Conservation (phyloP, 257 asterid species). For the Salvia miltiorrhiza region DNA sequence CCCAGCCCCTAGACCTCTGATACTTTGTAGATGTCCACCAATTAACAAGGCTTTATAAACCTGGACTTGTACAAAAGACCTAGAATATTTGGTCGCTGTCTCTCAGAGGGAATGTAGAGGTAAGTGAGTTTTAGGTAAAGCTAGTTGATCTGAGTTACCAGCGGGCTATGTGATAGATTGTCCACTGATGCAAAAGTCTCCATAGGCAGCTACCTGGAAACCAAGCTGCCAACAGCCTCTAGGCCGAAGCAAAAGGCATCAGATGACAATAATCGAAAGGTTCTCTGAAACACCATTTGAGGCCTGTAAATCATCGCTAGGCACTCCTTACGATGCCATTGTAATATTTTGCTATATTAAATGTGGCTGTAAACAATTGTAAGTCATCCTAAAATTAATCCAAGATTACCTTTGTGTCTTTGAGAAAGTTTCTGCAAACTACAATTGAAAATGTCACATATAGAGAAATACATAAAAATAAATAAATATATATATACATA, state of each 20-base stretch:
- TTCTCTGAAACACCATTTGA: not conserved
- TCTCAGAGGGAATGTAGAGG: not conserved
- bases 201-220: not conserved
- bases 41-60: not conserved
- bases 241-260: not conserved
- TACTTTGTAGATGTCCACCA: not conserved
- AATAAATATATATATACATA: no score
- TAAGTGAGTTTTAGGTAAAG: not conserved
- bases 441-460: not conserved
- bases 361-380: not conserved
- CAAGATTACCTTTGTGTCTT: not conserved
- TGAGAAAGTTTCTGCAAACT: not conserved
- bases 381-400: not conserved
- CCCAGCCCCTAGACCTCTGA: not conserved
- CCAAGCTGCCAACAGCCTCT: not conserved
- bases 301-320: not conserved
- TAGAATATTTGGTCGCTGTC: not conserved
- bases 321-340: not conserved
- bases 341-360: not conserved
- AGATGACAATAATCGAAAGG: not conserved
- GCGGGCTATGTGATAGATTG: not conserved
- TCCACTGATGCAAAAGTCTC: not conserved
- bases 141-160: not conserved
- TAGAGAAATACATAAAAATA: not conserved
- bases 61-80: not conserved